These are phyloP conservation scores for Ophiostoma montium DNA, from an alignment of 2,329 filamentous ascomycete species.

Conservation along the genomic window DNA sequence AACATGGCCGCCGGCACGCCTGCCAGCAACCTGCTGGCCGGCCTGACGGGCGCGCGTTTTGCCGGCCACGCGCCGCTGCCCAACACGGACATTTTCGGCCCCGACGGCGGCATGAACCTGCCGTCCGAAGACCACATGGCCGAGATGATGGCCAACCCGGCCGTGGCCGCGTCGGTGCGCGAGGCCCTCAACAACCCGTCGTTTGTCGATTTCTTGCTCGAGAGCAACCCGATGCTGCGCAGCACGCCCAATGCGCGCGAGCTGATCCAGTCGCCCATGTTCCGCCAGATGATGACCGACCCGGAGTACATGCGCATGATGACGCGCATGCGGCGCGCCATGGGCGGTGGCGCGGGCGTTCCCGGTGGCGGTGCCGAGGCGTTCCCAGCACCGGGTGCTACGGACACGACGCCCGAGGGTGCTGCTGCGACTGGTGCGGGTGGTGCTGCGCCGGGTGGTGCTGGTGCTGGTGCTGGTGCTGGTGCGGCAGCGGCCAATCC, in stretches of 20 bases:
- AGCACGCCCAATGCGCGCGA: constrained; percentile 64
- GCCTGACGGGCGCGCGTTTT: constrained; percentile 82
- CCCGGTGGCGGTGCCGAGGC: constrained; percentile 27
- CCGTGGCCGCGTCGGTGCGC: constrained; percentile 76
- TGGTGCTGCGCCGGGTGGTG: neutral
- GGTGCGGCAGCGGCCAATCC: constrained; percentile 20
- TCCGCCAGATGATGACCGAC: constrained; percentile 86
- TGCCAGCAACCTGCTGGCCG: constrained; percentile 79
- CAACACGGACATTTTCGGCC: constrained; percentile 76
- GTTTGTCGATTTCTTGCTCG: constrained; percentile 88
- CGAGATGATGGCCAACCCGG: constrained; percentile 76
- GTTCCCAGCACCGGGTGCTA: constrained; percentile 85
- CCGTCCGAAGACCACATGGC: constrained; percentile 72
- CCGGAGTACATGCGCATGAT: constrained; percentile 73
- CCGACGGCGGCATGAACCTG: constrained; percentile 89
- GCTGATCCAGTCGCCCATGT: constrained; percentile 75
- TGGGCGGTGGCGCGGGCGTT: constrained; percentile 35
- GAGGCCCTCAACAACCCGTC: constrained; percentile 92
- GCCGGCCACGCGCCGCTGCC: constrained; percentile 85
- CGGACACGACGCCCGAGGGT: constrained; percentile 63
- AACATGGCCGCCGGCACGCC: constrained; percentile 66
- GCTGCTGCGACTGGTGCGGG: constrained; percentile 20
- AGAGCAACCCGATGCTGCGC: constrained; percentile 72
- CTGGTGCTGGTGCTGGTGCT: neutral
- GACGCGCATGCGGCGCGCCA: constrained; percentile 65